Evolutionary conservation across 2,329 filamentous ascomycete genomes (phyloP).

Genomic region (Botrytis porri): DNA sequence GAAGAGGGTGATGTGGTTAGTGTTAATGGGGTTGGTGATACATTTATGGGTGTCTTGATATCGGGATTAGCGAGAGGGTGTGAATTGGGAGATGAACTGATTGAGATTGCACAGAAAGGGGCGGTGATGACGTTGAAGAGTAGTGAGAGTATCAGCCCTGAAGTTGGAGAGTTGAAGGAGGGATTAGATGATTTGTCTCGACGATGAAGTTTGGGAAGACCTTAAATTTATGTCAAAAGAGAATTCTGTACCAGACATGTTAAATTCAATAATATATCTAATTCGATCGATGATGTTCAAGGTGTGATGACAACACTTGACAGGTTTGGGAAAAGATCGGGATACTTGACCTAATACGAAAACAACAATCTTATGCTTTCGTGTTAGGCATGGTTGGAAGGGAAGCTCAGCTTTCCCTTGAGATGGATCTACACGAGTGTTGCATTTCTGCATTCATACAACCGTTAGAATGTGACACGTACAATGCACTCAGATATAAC

Average conservation of each 20-base stretch:
- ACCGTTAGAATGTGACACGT: no score
- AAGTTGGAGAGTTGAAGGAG: background rate
- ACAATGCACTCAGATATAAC: no score
- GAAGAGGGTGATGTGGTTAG: slow-evolving; percentile 72
- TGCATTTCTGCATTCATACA: no score
- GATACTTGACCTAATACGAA: background rate
- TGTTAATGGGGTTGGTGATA: slow-evolving; percentile 93
- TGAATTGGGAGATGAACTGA: slow-evolving; percentile 52
- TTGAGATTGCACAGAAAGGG: slow-evolving; percentile 79
- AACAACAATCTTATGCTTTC: background rate
- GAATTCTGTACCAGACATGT: no score
- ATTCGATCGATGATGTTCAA: no score
- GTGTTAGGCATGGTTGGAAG: no score
- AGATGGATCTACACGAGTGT: no score
- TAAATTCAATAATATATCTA: no score
- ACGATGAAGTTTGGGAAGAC: background rate
- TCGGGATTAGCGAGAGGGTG: slow-evolving; percentile 63
- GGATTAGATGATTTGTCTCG: background rate
- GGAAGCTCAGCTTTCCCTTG: no score
- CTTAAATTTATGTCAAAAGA: no score
- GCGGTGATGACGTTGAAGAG: slow-evolving; percentile 77
- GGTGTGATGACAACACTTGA: background rate
- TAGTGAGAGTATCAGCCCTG: slow-evolving; percentile 54
- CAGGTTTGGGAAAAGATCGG: background rate
- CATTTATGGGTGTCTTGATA: slow-evolving; percentile 82